These are phyloP conservation scores for Saccharomycopsis sp. DNA, from an alignment of 805 yeast species.

Conservation along the genomic window DNA sequence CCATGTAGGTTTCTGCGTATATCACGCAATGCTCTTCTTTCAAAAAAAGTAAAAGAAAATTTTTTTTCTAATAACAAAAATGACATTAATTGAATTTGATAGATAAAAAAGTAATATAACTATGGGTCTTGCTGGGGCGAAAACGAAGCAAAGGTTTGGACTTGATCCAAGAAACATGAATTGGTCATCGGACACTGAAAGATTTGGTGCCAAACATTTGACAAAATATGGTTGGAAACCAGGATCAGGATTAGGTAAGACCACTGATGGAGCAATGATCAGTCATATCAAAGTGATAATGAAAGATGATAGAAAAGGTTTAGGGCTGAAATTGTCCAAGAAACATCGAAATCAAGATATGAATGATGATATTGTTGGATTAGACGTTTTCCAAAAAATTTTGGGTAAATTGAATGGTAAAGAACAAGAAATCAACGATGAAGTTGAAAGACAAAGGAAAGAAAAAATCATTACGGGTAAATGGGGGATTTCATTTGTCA, in stretches of 20 bases:
- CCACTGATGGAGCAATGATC: constrained; percentile 47
- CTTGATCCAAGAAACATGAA: constrained; percentile 87
- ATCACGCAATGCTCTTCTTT: no score
- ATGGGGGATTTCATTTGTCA: constrained; percentile 82
- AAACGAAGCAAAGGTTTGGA: constrained; percentile 77
- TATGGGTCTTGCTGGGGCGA: constrained; percentile 80
- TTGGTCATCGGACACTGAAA: constrained; percentile 78
- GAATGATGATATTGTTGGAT: constrained; percentile 77
- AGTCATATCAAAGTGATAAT: constrained; percentile 74
- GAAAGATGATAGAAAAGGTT: constrained; percentile 75
- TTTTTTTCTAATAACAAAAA: no score
- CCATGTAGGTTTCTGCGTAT: no score
- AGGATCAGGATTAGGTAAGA: constrained; percentile 78
- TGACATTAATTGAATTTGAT: no score
- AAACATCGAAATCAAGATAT: constrained; percentile 56
- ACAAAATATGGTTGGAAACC: constrained; percentile 86
- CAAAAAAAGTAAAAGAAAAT: no score
- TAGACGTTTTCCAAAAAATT: constrained; percentile 87
- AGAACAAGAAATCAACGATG: constrained; percentile 53
- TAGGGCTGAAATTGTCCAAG: constrained; percentile 72
- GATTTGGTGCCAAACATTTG: constrained; percentile 85
- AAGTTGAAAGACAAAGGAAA: constrained; percentile 56
- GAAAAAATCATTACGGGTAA: constrained; percentile 71
- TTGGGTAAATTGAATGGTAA: constrained; percentile 85
- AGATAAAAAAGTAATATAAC: no score